Evolutionary conservation across 371 early-diverging fungal genomes (phyloP).

Genomic region (Circinella minor): DNA sequence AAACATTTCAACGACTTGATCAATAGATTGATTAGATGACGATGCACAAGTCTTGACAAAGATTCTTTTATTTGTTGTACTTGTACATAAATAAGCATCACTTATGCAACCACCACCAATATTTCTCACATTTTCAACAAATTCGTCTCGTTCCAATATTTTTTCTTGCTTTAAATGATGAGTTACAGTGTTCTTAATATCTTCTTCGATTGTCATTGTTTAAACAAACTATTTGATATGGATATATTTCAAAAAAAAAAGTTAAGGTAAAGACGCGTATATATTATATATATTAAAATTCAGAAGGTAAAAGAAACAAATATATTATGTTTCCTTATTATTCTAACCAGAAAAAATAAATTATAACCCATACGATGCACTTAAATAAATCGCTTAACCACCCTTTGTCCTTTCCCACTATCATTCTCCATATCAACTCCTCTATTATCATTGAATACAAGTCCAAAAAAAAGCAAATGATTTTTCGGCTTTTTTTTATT

Average conservation of each 20-base stretch:
- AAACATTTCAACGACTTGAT: slow-evolving; percentile 20
- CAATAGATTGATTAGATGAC: slow-evolving; percentile 8
- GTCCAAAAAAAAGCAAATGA: not conserved
- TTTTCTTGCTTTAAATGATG: not conserved
- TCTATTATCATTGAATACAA: not conserved
- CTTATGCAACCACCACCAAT: slow-evolving; percentile 19
- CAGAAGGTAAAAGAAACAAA: no score
- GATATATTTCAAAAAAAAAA: no score
- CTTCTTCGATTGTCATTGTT: slow-evolving; percentile 7
- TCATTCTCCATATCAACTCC: no score
- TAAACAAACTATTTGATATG: not conserved
- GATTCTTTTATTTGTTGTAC: slow-evolving; percentile 4
- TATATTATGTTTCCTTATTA: no score
- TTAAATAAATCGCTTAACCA: no score
- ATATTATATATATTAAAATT: no score
- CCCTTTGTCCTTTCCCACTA: no score
- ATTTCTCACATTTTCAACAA: slow-evolving; percentile 8
- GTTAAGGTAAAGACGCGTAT: no score
- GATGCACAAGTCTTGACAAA: slow-evolving; percentile 20
- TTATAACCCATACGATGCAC: no score
- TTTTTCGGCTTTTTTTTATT: not conserved
- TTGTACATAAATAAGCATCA: slow-evolving; percentile 14
- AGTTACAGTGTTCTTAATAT: slow-evolving; percentile 12
- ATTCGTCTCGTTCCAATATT: slow-evolving; percentile 1
- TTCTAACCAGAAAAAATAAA: no score